Evolutionary conservation across 2,329 filamentous ascomycete species (phyloP).

Genomic region (Albifimbria verrucaria): DNA sequence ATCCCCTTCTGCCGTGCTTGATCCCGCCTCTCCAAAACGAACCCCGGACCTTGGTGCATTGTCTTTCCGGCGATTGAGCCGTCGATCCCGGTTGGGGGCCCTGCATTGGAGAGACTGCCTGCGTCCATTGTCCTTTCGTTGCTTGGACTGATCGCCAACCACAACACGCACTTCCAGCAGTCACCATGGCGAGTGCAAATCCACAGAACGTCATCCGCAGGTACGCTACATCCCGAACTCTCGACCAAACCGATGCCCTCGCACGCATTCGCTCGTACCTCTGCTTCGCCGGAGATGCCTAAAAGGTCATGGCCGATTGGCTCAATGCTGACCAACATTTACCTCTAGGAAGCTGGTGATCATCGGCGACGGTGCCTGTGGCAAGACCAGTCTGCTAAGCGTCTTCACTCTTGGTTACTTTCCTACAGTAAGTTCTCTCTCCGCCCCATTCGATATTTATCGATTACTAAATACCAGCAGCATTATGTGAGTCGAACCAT

Average conservation of each 20-base stretch:
- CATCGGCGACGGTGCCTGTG: constrained; percentile 95
- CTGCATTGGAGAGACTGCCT: neutral
- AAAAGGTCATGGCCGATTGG: too few relatives aligned
- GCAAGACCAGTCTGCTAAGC: constrained; percentile 94
- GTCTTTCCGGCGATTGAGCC: neutral
- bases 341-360: constrained; percentile 83
- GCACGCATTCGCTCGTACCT: too few relatives aligned
- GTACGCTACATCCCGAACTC: constrained; percentile 39
- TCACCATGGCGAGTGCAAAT: constrained; percentile 42
- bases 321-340: too few relatives aligned
- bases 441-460: constrained; percentile 5
- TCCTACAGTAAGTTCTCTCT: constrained; percentile 70
- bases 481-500: constrained; percentile 50
- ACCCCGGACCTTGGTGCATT: neutral
- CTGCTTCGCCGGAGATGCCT: too few relatives aligned
- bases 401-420: constrained; percentile 98
- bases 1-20: too few relatives aligned
- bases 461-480: constrained; percentile 35
- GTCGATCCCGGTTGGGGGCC: neutral
- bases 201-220: constrained; percentile 61
- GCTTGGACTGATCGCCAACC: constrained; percentile 6
- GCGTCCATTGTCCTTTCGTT: neutral
- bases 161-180: constrained; percentile 11
- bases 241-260: too few relatives aligned
- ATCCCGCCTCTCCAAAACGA: too few relatives aligned